Evolutionary conservation across 345 rosid species (phyloP), one percentile per base, ranked within the genome.

Genomic region (thale cress (Arabidopsis thaliana)): DNA sequence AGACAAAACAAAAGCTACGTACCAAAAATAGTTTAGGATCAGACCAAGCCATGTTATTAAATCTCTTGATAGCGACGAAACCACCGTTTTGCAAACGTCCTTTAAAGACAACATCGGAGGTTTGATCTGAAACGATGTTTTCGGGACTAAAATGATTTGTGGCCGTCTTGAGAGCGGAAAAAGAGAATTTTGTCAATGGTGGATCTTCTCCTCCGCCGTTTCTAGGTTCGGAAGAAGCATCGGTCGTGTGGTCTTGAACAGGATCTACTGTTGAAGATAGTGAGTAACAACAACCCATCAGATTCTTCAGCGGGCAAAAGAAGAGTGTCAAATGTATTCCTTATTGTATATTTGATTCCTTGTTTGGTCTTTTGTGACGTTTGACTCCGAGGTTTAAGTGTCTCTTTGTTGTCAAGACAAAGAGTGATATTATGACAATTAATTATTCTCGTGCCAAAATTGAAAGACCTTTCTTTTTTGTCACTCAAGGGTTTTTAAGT

Each of bases 211-310:
- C 73, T 24, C 40, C 20, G 2, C 4, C 23, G 13, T 7, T 62
- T 14, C 7, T 44, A 6, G 67, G 38, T 8, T 63, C 67, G 8
- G 51, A 28, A 7, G 25, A n/a, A 7, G 22, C 24, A 44, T 16
- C 67, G 23, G 50, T 34, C 38, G 33, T 20, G 7, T n/a, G 4
- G 7, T 42, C 52, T 25, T 53, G 52, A 65, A 33, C 80, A 50
- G 60, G 80, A 55, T 79, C 80, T 69, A 71, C 79, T 25, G 76
- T 38, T 56, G 78, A 45, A 51, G 81, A 71, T 28, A 81, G 85
- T 48, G 96, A 91, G 67, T 20, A 77, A 64, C 94, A 89, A 75
- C 97, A 91, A 50, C 97, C 97, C 97, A 91, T 90, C 64, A 69
- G 58, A 22, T 37, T 63, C 22, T 58, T 62, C 55, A 12, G 50